A percentile compares a stretch with the other conserved stretches of the same genome.
Conservation (phyloP, 2,329 filamentous ascomycete species). For the Endoconidiophora laricicola region DNA sequence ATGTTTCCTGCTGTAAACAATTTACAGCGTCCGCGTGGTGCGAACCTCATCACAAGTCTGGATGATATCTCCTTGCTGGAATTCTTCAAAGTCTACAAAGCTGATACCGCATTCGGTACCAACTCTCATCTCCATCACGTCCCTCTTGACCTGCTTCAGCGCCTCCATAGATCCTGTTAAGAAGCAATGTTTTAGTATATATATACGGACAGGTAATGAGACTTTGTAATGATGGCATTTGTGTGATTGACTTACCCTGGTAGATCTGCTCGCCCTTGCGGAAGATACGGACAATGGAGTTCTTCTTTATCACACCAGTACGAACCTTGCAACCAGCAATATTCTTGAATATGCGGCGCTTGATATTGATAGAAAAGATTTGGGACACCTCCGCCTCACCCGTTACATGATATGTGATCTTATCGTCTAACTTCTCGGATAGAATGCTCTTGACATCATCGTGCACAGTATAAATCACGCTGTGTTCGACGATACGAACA, state of each 20-base stretch:
- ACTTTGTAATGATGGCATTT: conserved; percentile 4
- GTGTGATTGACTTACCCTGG: conserved; percentile 48
- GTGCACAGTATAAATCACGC: conserved; percentile 65
- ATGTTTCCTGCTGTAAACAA: neutral
- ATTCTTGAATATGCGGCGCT: conserved; percentile 49
- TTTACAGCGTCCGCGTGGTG: conserved; percentile 48
- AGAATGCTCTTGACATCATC: conserved; percentile 56
- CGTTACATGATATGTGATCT: conserved; percentile 50
- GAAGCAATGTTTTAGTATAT: neutral
- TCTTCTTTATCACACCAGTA: conserved; percentile 56
- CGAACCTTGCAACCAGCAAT: conserved; percentile 79
- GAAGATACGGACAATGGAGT: conserved; percentile 52
- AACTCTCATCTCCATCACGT: conserved; percentile 77
- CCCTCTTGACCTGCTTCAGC: conserved; percentile 85
- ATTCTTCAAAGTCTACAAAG: conserved; percentile 63
- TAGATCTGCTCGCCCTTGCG: conserved; percentile 55
- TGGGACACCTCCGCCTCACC: conserved; percentile 80
- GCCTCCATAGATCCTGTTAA: conserved; percentile 55
- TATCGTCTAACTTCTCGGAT: conserved; percentile 50
- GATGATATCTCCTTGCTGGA: conserved; percentile 67
- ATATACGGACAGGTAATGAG: conserved; percentile 13
- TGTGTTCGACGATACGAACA: conserved; percentile 70
- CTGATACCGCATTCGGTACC: conserved; percentile 85
- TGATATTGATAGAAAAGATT: conserved; percentile 69
- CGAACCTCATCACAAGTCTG: conserved; percentile 70